Evolutionary conservation across 805 yeast genomes (phyloP).

Genomic region (Starmerella etchellsii): DNA sequence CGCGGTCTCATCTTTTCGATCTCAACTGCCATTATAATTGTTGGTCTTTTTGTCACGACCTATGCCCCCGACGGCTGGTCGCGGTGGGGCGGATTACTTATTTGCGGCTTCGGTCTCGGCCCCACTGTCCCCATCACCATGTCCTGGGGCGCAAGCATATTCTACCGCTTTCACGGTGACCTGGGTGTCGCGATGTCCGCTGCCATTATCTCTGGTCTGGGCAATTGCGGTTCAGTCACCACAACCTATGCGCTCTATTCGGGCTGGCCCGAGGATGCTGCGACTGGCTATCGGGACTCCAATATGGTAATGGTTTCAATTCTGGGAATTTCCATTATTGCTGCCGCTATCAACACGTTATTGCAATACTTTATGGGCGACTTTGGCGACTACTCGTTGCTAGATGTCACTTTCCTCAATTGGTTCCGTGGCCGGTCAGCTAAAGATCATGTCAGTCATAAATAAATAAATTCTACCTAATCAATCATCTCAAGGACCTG

Average conservation of each 20-base stretch:
- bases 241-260: constrained; percentile 74
- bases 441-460: too few species aligned
- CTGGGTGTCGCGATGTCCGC: constrained; percentile 74
- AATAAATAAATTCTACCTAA: neutral
- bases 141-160: constrained; percentile 72
- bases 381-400: constrained; percentile 15
- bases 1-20: constrained; percentile 52
- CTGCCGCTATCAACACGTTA: constrained; percentile 30
- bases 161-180: constrained; percentile 60
- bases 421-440: constrained; percentile 13
- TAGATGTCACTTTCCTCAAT: constrained; percentile 17
- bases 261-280: constrained; percentile 75
- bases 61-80: constrained; percentile 64
- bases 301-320: constrained; percentile 77
- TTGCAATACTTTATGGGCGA: constrained; percentile 30
- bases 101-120: constrained; percentile 79
- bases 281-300: constrained; percentile 48
- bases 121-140: constrained; percentile 82
- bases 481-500: neutral
- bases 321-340: constrained; percentile 57
- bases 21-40: constrained; percentile 54
- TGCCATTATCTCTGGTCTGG: constrained; percentile 75
- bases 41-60: constrained; percentile 64
- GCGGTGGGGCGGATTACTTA: constrained; percentile 64
- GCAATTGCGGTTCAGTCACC: constrained; percentile 74